Percentiles rank a stretch among this genome's conserved stretches.
phyloP scores from a whole-genome alignment of 2,329 filamentous ascomycete genomes.

The Stemphylium lycopersici region DNA sequence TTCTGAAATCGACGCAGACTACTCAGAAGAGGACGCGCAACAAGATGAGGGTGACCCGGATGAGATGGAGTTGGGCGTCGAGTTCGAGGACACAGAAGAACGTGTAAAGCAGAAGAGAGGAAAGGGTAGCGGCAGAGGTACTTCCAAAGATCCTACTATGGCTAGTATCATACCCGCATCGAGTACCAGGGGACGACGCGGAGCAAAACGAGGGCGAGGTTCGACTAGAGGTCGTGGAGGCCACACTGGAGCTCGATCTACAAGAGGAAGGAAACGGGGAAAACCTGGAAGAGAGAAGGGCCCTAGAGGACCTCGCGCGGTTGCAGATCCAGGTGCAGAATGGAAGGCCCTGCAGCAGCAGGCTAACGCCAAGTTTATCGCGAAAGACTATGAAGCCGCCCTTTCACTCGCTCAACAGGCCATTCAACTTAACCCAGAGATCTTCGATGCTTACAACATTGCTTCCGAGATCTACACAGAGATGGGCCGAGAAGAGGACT shows the following conservation, averaged over 20 bases:
- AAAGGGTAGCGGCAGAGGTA: constrained; percentile 9
- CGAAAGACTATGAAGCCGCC: constrained; percentile 62
- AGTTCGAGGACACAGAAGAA: constrained; percentile 36
- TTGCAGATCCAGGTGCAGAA: constrained; percentile 71
- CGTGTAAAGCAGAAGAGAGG: constrained; percentile 25
- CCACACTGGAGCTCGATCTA: constrained; percentile 20
- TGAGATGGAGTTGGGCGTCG: constrained; percentile 38
- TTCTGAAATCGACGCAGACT: constrained; percentile 45
- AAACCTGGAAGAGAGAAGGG: constrained; percentile 38
- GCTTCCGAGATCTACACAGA: constrained; percentile 64
- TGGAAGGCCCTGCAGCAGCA: constrained; percentile 71
- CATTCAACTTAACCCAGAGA: constrained; percentile 62
- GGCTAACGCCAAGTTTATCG: constrained; percentile 72
- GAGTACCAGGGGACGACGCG: constrained; percentile 23
- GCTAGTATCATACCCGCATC: constrained; percentile 5
- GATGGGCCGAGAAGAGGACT: constrained; percentile 62
- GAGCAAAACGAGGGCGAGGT: constrained; percentile 34
- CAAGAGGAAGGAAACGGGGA: constrained; percentile 30
- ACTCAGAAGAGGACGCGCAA: constrained; percentile 40
- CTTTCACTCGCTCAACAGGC: constrained; percentile 42
- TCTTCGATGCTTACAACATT: constrained; percentile 66
- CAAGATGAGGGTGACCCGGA: constrained; percentile 42
- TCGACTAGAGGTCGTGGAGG: constrained; percentile 34
- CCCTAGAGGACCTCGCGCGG: constrained; percentile 57
- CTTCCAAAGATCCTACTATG: not conserved